Percentiles rank a stretch among this genome's conserved stretches.
phyloP scores from a whole-genome alignment of 306 rosid genomes.

The Prunus salicina region DNA sequence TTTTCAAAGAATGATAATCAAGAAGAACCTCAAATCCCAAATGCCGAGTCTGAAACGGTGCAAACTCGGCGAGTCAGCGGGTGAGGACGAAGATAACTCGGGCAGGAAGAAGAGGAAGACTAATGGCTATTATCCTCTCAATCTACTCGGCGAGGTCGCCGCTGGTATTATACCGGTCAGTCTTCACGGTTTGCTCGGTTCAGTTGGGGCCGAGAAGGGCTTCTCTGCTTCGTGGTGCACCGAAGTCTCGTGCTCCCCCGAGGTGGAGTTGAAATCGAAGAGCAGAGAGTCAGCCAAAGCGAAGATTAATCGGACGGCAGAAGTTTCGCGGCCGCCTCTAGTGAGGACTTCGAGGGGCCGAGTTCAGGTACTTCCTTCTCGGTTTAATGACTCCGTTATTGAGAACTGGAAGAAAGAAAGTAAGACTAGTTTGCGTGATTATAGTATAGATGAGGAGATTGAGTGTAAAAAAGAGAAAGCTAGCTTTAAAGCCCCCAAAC shows the following conservation, averaged over 20 bases:
- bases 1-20: constrained; percentile 66
- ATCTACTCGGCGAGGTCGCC: constrained; percentile 85
- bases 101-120: constrained; percentile 74
- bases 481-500: constrained; percentile 46
- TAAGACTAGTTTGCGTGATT: constrained; percentile 49
- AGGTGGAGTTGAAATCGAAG: constrained; percentile 48
- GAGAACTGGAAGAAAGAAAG: constrained; percentile 95
- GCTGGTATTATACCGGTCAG: constrained; percentile 72
- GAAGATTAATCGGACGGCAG: constrained; percentile 34
- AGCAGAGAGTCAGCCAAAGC: constrained; percentile 25
- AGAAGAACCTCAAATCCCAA: constrained; percentile 88
- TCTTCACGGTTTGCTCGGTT: constrained; percentile 55
- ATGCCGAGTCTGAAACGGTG: constrained; percentile 97
- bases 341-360: constrained; percentile 92
- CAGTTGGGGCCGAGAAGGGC: constrained; percentile 50
- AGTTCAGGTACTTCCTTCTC: constrained; percentile 97
- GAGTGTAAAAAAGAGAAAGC: constrained; percentile 53
- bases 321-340: constrained; percentile 76
- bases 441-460: constrained; percentile 46
- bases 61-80: constrained; percentile 60
- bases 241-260: constrained; percentile 53
- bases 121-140: constrained; percentile 71
- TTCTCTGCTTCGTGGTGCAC: constrained; percentile 69
- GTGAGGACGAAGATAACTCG: constrained; percentile 67
- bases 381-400: constrained; percentile 91